Evolutionary conservation across 768 basidiomycete genomes (phyloP), one percentile per base, ranked within the genome.

Genomic region (Clitopilus hobsonii): DNA sequence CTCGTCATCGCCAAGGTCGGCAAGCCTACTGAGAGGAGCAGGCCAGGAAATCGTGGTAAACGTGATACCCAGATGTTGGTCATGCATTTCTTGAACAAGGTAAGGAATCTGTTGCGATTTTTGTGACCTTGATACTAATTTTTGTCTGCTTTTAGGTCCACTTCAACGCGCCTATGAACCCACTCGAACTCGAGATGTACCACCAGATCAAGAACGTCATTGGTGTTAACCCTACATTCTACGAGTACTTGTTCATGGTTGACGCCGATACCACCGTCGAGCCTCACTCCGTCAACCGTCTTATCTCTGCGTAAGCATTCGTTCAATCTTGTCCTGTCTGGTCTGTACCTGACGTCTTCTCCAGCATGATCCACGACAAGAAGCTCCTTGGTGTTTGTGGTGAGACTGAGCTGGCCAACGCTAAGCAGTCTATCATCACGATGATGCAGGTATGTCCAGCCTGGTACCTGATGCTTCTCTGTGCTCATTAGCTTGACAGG

Each of bases 141-240:
- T 32, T 29, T 26, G 29, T 29, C 6, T 51, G 13, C 22, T 29
- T 28, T 24, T 56, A 94, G 92, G 97, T 98, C 45, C 97, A 98
- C 71, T 98, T 96, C 71, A 92, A 95, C 68, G 71, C 92, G 20
- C 88, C 94, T 0, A 98, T 99, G 97, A 92, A 89, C 64, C 97
- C 97, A 0, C 72, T 96, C 58, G 97, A 99, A 72, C 73, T 99
- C 52, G 97, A 99, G 75, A 96, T 99, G 76, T 98, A 94, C 67
- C 97, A 98, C 68, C 97, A 99, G 71, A 94, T 98, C 80, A 94
- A 98, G 82, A 99, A 99, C 65, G 94, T 98, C 53, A 98, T 99
- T 63, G 97, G 97, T 70, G 94, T 99, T 65, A 97, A 99, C 71
- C 97, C 96, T 2, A 88, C 93, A 0, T 98, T 98, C 74, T 99